phyloP scores from a whole-genome alignment of 2,329 filamentous ascomycete genomes.

The Herpotrichia juniperi region DNA sequence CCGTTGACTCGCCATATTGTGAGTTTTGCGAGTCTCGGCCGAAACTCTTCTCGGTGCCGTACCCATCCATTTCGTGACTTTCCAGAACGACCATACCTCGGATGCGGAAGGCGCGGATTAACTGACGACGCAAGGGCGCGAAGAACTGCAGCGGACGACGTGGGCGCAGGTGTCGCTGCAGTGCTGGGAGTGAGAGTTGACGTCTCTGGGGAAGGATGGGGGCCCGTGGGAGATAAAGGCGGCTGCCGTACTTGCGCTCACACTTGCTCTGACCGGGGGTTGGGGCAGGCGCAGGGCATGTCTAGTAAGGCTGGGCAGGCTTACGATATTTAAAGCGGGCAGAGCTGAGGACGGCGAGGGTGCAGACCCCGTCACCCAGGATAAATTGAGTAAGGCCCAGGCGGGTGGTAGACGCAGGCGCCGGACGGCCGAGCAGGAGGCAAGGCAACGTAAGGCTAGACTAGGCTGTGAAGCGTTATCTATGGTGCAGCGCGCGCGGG shows the following conservation, averaged over 20 bases:
- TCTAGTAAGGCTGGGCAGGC: background rate
- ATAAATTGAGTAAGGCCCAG: slow-evolving; percentile 8
- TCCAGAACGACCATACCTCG: slow-evolving; percentile 26
- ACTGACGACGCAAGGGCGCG: slow-evolving; percentile 7
- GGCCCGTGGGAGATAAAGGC: slow-evolving; percentile 13
- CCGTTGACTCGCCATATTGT: slow-evolving; percentile 45
- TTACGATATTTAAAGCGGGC: slow-evolving; percentile 11
- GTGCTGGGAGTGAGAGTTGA: slow-evolving; percentile 18
- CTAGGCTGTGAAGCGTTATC: background rate
- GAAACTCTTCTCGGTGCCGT: slow-evolving; percentile 47
- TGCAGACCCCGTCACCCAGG: slow-evolving; percentile 7
- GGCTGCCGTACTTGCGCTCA: slow-evolving; percentile 5
- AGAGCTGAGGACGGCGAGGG: slow-evolving; percentile 6
- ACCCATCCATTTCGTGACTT: slow-evolving; percentile 38
- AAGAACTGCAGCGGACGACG: slow-evolving; percentile 1
- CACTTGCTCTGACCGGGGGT: background rate
- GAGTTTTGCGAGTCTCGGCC: slow-evolving; percentile 41
- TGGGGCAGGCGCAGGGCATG: slow-evolving; percentile 5
- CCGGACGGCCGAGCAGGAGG: slow-evolving; percentile 5
- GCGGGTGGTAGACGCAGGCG: slow-evolving; percentile 6
- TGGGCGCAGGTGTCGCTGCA: slow-evolving; percentile 9
- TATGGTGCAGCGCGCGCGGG: slow-evolving; percentile 7
- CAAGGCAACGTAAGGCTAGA: too few relatives aligned
- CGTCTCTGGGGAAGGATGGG: background rate
- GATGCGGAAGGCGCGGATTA: slow-evolving; percentile 5